Base-by-base conservation (phyloP, 2,329 filamentous ascomycete genomes). In the Trichoderma sp. region DNA sequence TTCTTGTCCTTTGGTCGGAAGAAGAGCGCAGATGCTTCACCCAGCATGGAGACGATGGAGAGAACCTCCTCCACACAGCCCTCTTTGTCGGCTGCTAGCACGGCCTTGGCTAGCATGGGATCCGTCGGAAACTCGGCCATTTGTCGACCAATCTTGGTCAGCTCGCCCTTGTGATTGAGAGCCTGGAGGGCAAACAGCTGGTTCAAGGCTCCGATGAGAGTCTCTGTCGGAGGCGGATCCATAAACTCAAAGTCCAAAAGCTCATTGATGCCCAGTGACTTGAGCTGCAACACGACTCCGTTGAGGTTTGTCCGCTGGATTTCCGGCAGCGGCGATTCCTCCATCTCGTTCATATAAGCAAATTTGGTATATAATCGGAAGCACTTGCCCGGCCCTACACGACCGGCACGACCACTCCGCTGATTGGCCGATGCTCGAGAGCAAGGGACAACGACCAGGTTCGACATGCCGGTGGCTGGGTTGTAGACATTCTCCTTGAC, bases 1-100 rank as follows among this genome's bases (percentile, higher is more conserved):
- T 98, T 98, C 87, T 98, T 98, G 85, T 99, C 95, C 82, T 98
- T 98, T 24, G 97, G 95, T 0, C 95, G 90, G 88, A 97, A 97
- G 87, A 98, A 99, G 6, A 99, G 89, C 0, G 95, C 93, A 4
- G 93, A 95, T 2, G 94, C 91, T 85, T 98, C 97, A 76, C 93
- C 92, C 0, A 98, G 89, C 94, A 98, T 98, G 59, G 95, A 92
- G n/a, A 98, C 94, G 66, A 98, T 94, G 0, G 94, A 95, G 18
- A 99, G 87, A 0, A 98, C 91, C 84, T 99, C 97, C 76, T 97
- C 94, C 0, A 98, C 94, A 80, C 96, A 98, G n/a, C 94, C 94
- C 79, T 96, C 93, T 79, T 95, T 93, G 83, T 97, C 94, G 0
- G 96, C 94, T 0, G 95, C 94, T 3, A 99, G 90, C 21, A 99